Evolutionary conservation across 2,329 filamentous ascomycete genomes (phyloP).

Genomic region (Thielaviopsis musarum): DNA sequence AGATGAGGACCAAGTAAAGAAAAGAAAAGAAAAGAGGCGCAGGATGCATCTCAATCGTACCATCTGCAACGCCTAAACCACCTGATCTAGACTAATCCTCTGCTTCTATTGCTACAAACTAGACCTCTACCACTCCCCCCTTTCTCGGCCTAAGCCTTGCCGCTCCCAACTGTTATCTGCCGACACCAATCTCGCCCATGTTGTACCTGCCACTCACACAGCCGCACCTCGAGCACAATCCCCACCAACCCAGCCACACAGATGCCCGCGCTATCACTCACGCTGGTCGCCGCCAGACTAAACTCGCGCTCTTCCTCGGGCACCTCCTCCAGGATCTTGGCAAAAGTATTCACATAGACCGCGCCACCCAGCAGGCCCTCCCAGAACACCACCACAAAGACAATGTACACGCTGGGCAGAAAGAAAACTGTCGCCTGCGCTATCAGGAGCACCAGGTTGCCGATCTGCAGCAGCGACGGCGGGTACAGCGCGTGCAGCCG

Average conservation of each 20-base stretch:
- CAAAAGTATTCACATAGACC: slow-evolving; percentile 93
- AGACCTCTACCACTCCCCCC: too few relatives aligned
- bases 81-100: too few relatives aligned
- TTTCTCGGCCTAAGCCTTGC: not conserved
- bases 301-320: slow-evolving; percentile 70
- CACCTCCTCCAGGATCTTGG: slow-evolving; percentile 77
- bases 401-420: slow-evolving; percentile 69
- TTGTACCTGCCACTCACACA: slow-evolving; percentile 74
- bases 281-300: slow-evolving; percentile 73
- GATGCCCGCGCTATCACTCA: slow-evolving; percentile 83
- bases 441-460: slow-evolving; percentile 58
- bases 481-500: slow-evolving; percentile 67
- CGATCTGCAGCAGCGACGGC: slow-evolving; percentile 65
- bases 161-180: slow-evolving; percentile 26
- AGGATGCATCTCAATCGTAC: too few relatives aligned
- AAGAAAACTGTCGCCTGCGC: slow-evolving; percentile 66
- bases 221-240: slow-evolving; percentile 62
- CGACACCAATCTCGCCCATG: slow-evolving; percentile 63
- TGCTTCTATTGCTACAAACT: too few relatives aligned
- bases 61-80: too few relatives aligned
- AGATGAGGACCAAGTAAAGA: too few relatives aligned
- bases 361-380: slow-evolving; percentile 80
- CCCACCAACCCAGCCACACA: slow-evolving; percentile 74
- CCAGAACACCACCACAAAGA: slow-evolving; percentile 81
- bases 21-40: too few relatives aligned